Percentiles rank a stretch among this genome's conserved stretches.
These are phyloP conservation scores for Rhododendron williamsianum DNA, from an alignment of 148 eudicot species.

Conservation along the genomic window DNA sequence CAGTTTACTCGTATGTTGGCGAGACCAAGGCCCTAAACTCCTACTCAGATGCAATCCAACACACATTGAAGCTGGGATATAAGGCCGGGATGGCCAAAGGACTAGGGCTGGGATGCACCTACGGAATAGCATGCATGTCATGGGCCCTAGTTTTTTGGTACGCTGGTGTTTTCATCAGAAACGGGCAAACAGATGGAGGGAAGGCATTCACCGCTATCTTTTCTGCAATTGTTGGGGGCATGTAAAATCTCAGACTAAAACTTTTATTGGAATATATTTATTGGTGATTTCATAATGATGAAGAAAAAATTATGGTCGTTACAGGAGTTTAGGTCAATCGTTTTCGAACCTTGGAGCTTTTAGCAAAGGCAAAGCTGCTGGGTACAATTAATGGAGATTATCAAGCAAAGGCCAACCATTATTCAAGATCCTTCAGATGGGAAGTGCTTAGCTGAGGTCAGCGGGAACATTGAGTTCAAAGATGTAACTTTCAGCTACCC, in stretches of 20 bases:
- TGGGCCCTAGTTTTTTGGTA: constrained; percentile 99
- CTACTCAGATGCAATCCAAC: constrained; percentile 92
- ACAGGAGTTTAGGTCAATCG: constrained; percentile 99
- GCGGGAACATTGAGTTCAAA: constrained; percentile 89
- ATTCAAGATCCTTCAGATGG: constrained; percentile 62
- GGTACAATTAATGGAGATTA: constrained; percentile 96
- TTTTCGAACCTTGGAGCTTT: constrained; percentile 98
- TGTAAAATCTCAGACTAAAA: constrained; percentile 48
- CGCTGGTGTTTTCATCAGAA: constrained; percentile 96
- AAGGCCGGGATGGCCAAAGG: constrained; percentile 99
- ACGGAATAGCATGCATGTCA: constrained; percentile 99
- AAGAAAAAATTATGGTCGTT: background rate
- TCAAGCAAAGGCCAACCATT: constrained; percentile 84
- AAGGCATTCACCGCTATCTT: constrained; percentile 98
- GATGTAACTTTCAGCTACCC: constrained; percentile 90
- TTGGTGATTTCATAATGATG: background rate
- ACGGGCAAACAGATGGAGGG: constrained; percentile 97
- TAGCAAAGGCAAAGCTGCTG: constrained; percentile 98
- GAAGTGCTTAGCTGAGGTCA: constrained; percentile 67
- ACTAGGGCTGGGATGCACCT: constrained; percentile 93
- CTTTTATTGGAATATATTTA: background rate
- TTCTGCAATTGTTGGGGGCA: constrained; percentile 99
- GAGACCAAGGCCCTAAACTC: constrained; percentile 83
- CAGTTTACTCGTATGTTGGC: constrained; percentile 94
- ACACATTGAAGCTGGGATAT: constrained; percentile 89